Evolutionary conservation across 179 eudicot genomes (phyloP).

Genomic region (Sideroxylon spinosum): DNA sequence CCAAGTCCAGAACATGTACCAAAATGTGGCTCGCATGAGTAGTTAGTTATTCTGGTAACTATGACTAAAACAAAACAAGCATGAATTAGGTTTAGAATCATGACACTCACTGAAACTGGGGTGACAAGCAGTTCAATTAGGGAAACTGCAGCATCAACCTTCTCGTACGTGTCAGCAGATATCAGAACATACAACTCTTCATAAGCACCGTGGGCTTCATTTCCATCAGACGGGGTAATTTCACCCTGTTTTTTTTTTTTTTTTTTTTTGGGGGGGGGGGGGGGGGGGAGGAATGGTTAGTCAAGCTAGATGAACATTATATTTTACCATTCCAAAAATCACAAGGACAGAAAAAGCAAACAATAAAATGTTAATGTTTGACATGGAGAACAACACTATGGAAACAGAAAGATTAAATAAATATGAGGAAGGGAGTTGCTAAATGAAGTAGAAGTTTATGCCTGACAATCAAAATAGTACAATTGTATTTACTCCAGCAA

Average conservation of each 20-base stretch:
- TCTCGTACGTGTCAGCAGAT: constrained; percentile 78
- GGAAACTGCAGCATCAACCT: constrained; percentile 87
- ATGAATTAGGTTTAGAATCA: constrained; percentile 4
- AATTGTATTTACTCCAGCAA: not conserved
- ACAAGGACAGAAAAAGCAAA: not conserved
- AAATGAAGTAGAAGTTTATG: not conserved
- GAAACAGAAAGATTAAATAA: not conserved
- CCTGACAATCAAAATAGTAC: not conserved
- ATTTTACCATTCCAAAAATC: not conserved
- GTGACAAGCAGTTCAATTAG: constrained; percentile 68
- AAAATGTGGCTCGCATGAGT: too few relatives aligned
- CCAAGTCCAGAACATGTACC: too few relatives aligned
- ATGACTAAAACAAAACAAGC: not conserved
- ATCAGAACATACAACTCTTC: constrained; percentile 66
- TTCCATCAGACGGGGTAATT: constrained; percentile 51
- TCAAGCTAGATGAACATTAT: not conserved
- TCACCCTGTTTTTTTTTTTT: constrained; percentile 38
- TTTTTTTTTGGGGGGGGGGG: too few relatives aligned
- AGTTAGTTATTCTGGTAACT: too few relatives aligned
- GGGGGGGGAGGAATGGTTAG: not conserved
- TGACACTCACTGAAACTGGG: constrained; percentile 64
- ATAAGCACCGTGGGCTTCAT: constrained; percentile 45
- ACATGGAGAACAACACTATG: not conserved
- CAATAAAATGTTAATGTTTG: not conserved
- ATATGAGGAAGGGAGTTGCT: not conserved